A percentile compares a stretch with the other conserved stretches of the same genome.
Conservation (phyloP, 331 rosid genomes). For the Quercus tomentella region DNA sequence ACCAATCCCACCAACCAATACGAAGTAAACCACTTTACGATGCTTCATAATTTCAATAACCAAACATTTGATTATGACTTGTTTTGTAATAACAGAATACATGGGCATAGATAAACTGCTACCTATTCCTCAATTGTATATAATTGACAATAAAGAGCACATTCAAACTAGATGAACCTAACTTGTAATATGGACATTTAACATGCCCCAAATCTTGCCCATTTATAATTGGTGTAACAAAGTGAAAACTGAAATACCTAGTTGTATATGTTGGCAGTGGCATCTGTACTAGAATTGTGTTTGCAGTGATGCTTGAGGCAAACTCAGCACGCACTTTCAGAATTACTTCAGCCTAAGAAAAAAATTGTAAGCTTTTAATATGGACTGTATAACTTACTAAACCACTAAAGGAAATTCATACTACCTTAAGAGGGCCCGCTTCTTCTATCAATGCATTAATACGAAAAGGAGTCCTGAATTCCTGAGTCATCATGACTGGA, state of each 20-base stretch:
- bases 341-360: slow-evolving; percentile 72
- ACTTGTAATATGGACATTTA: background rate
- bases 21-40: background rate
- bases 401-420: slow-evolving; percentile 5
- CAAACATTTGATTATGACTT: background rate
- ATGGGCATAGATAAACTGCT: background rate
- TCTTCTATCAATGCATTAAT: slow-evolving; percentile 85
- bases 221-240: slow-evolving; percentile 4
- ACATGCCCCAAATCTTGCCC: background rate
- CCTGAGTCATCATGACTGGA: slow-evolving; percentile 93
- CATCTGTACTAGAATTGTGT: slow-evolving; percentile 65
- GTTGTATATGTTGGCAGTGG: slow-evolving; percentile 75
- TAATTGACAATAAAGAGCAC: background rate
- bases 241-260: slow-evolving; percentile 45
- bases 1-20: too few relatives aligned
- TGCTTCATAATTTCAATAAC: background rate
- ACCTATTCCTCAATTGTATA: background rate
- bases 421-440: slow-evolving; percentile 72
- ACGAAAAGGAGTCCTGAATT: slow-evolving; percentile 83
- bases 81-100: background rate
- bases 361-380: slow-evolving; percentile 9
- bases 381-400: background rate
- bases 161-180: background rate
- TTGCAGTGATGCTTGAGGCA: slow-evolving; percentile 64
- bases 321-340: slow-evolving; percentile 79